Evolutionary conservation across 805 yeast genomes (phyloP).

Genomic region (Brettanomyces custersianus): DNA sequence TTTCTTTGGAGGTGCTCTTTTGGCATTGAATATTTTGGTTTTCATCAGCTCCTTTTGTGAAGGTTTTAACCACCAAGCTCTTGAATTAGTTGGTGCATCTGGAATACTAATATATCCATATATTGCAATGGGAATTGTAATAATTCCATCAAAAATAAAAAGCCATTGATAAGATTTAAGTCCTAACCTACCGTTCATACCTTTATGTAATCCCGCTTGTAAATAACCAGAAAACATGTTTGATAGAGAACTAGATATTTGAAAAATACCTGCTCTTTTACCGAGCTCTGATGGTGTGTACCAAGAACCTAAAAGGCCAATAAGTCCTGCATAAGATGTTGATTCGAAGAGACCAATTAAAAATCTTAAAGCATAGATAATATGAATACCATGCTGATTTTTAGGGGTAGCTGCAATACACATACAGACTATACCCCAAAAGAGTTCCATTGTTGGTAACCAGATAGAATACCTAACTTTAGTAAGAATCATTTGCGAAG

Average conservation of each 20-base stretch:
- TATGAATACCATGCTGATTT: conserved; percentile 40
- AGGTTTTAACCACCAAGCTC: conserved; percentile 30
- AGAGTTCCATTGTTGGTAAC: conserved; percentile 43
- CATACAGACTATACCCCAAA: conserved; percentile 47
- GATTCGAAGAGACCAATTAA: conserved; percentile 52
- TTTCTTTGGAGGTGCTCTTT: conserved; percentile 28
- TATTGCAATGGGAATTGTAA: conserved; percentile 48
- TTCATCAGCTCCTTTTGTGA: conserved; percentile 33
- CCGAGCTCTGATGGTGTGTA: conserved; percentile 46
- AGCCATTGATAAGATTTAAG: conserved; percentile 62
- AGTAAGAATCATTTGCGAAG: conserved; percentile 30
- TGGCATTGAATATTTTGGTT: conserved; percentile 32
- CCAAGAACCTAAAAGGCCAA: conserved; percentile 48
- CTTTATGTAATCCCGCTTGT: conserved; percentile 41
- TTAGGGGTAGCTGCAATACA: conserved; percentile 33
- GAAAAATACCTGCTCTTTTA: conserved; percentile 51
- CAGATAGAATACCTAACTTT: conserved; percentile 41
- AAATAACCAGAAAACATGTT: conserved; percentile 50
- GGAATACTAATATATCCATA: conserved; percentile 51
- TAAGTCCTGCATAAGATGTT: conserved; percentile 50
- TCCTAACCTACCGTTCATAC: conserved; percentile 40
- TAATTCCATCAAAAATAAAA: conserved; percentile 51
- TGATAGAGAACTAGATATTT: conserved; percentile 54
- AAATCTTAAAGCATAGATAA: conserved; percentile 45
- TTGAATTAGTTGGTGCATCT: conserved; percentile 29